A percentile compares a stretch with the other conserved stretches of the same genome.
These are phyloP conservation scores for Entophlyctis luteolus DNA, from an alignment of 192 early-diverging fungal species.

Conservation along the genomic window DNA sequence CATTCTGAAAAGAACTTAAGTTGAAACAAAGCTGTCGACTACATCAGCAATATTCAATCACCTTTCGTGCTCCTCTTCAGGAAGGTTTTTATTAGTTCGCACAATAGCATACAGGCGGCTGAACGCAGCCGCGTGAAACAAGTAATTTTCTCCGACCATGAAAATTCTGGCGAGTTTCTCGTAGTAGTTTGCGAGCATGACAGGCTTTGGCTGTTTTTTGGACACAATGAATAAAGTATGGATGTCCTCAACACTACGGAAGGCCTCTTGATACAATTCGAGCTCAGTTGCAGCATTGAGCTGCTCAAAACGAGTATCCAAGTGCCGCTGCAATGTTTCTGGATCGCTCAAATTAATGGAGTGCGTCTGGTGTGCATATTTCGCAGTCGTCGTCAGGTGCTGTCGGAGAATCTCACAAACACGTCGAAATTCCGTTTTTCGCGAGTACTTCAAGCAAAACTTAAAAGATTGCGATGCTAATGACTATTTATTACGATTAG, in stretches of 20 bases:
- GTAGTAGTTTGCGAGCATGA: conserved; percentile 98
- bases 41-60: no score
- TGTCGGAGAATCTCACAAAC: conserved; percentile 94
- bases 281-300: conserved; percentile 92
- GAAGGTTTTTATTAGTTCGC: conserved; percentile 72
- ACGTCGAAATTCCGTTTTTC: conserved; percentile 98
- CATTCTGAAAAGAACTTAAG: no score
- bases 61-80: conserved; percentile 78
- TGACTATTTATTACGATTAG: no score
- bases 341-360: conserved; percentile 93
- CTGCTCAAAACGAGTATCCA: conserved; percentile 95
- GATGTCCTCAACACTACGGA: conserved; percentile 95
- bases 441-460: conserved; percentile 90
- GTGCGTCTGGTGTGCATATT: conserved; percentile 87
- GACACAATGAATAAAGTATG: conserved; percentile 77
- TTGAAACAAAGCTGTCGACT: no score
- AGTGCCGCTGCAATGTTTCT: conserved; percentile 92
- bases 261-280: conserved; percentile 99
- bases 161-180: conserved; percentile 96
- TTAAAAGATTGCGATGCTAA: conserved; percentile 90
- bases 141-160: conserved; percentile 92
- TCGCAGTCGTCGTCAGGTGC: conserved; percentile 83
- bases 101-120: conserved; percentile 74
- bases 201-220: conserved; percentile 88
- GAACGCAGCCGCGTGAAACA: conserved; percentile 97